Percentiles rank a stretch among this genome's conserved stretches.
Evolutionary conservation across 331 rosid genomes (phyloP).

Genomic region (Rhamnella rubrinervis): DNA sequence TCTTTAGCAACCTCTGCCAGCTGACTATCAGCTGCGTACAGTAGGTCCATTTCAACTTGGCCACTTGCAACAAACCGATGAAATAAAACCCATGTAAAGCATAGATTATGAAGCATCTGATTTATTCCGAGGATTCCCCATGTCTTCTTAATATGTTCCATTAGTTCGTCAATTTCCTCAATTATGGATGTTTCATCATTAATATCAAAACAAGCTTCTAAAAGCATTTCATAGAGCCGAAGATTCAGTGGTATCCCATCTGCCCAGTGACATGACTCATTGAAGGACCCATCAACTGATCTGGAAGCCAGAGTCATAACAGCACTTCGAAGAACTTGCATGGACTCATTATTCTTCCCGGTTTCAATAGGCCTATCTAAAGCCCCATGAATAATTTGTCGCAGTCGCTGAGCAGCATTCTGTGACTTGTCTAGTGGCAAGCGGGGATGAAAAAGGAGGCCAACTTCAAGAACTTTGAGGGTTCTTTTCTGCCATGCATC

Average conservation of each 20-base stretch:
- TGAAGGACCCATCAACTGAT: constrained; percentile 68
- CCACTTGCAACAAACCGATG: constrained; percentile 82
- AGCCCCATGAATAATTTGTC: constrained; percentile 57
- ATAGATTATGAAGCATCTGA: constrained; percentile 74
- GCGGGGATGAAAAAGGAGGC: constrained; percentile 79
- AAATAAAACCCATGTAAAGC: constrained; percentile 94
- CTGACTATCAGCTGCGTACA: constrained; percentile 76
- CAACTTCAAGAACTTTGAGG: constrained; percentile 83
- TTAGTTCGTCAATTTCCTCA: constrained; percentile 91
- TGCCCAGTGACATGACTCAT: constrained; percentile 88
- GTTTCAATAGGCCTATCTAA: constrained; percentile 74
- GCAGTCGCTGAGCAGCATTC: constrained; percentile 62
- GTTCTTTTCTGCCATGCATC: constrained; percentile 75
- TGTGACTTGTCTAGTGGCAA: constrained; percentile 72
- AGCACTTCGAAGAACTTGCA: constrained; percentile 71
- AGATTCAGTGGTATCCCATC: constrained; percentile 93
- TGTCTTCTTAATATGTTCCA: constrained; percentile 94
- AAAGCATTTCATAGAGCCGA: constrained; percentile 77
- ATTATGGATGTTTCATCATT: constrained; percentile 65
- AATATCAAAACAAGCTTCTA: constrained; percentile 80
- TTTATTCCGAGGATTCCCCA: constrained; percentile 88
- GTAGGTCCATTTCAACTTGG: constrained; percentile 75
- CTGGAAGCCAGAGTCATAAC: constrained; percentile 78
- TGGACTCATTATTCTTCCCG: constrained; percentile 61
- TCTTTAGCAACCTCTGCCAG: constrained; percentile 83